Base-by-base conservation (phyloP, 1,284 basidiomycete species). In the Hemileia vastatrix region DNA sequence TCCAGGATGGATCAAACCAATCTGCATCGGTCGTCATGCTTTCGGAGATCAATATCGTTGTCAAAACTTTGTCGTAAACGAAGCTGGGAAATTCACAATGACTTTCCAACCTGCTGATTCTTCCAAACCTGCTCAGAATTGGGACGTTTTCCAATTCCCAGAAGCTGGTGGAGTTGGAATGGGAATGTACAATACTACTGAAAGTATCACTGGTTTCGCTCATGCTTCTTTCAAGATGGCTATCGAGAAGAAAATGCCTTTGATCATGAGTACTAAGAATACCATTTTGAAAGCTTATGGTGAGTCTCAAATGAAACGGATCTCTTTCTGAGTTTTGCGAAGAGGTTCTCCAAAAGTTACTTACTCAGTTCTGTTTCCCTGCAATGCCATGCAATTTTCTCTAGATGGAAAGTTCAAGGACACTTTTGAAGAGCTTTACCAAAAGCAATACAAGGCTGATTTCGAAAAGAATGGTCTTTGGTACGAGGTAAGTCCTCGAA, bases 141-240 rank as follows among this genome's bases (percentile, higher is more conserved):
- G 67, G 64, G 67, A 75, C 33, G 62, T 74, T 53, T 75, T 71
- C 67, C 63, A 69, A 65, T 75, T 67, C 65, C 71, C 71, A 18
- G 57, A 71, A 51, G 64, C 65, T 15, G 73, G 73, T 56, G 73
- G 73, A 50, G 71, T 72, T 18, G 73, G 69, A 50, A 55, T 76
- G 54, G 72, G 66, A 65, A 76, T 76, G 74, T 76, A 76, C 69
- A 76, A 76, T 70, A 75, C 73, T 21, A 71, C 67, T 15, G 67
- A 88, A 86, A 92, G 88, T 2, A 97, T 98, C 73, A 81, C 80
- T 43, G 94, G 94, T 27, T 98, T 98, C 74, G 94, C 94, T 2
- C 93, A 97, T 79, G 83, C 93, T 6, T 92, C 88, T 45, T 97
- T 98, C 83, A 96, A 96, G 81, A 94, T 97, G 88, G 94, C 91